phyloP scores from a whole-genome alignment of 2,329 filamentous ascomycete species.

The Colletotrichum cereale region DNA sequence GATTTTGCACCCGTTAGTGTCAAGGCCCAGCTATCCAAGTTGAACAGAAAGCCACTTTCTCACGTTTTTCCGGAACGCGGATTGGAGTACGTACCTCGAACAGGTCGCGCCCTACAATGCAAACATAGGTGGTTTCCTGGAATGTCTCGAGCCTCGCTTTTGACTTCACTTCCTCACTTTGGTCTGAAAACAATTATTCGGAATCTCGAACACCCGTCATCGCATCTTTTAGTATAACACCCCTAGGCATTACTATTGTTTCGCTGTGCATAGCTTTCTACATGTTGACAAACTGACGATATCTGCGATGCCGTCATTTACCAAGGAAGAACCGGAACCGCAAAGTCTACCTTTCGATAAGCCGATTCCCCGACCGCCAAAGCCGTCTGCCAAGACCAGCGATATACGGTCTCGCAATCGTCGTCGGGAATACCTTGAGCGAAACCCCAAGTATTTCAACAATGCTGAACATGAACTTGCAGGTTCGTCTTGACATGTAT shows the following conservation, averaged over 20 bases:
- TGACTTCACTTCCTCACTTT: not conserved
- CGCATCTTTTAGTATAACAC: not conserved
- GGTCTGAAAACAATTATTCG: not conserved
- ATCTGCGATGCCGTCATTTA: constrained; percentile 16
- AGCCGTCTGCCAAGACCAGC: constrained; percentile 55
- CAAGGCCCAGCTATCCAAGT: not conserved
- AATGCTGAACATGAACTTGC: constrained; percentile 68
- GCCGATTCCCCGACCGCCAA: constrained; percentile 59
- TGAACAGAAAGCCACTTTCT: not conserved
- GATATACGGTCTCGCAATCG: constrained; percentile 78
- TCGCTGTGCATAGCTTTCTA: not conserved
- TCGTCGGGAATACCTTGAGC: constrained; percentile 80
- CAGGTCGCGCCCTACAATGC: not conserved
- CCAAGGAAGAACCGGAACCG: not conserved
- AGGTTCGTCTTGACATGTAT: constrained; percentile 51
- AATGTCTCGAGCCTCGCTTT: not conserved
- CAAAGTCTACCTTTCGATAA: constrained; percentile 44
- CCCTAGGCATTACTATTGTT: too few relatives aligned
- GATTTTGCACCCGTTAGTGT: constrained; percentile 12
- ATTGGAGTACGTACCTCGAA: not conserved
- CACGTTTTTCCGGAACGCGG: not conserved
- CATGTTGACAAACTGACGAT: not conserved
- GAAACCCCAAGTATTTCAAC: constrained; percentile 79
- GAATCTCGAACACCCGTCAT: not conserved
- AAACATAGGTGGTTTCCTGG: not conserved